Evolutionary conservation across 495 filamentous ascomycete genomes (phyloP), one percentile per base, ranked within the genome.

Genomic region (Neurospora sp.): DNA sequence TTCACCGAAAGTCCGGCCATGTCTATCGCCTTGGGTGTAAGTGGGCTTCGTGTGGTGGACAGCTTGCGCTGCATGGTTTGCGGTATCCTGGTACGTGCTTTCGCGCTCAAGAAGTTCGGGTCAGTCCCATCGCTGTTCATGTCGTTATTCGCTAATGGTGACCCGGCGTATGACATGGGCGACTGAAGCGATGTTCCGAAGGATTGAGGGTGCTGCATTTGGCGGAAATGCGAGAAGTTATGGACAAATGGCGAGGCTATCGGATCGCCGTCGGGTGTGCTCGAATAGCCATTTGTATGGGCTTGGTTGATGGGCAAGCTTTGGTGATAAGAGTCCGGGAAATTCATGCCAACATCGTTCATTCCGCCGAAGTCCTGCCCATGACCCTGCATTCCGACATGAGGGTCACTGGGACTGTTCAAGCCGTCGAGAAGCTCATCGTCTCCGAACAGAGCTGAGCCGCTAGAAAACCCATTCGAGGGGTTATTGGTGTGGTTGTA

Each of bases 231-330:
- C 14, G 87, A 85, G 82, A 93, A 95, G 76, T 87, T 90, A 69
- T 93, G 88, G 37, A 91, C 86, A 75, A 94, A 97, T 0, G 94
- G 94, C 77, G 93, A 96, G 76, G 93, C 90, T 73, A 96, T 94
- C 5, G 94, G 93, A 65, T 91, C 90, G 31, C 92, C 92, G 68
- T 97, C 94, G 9, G 94, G 94, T 4, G 93, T 97, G 76, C 91
- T 91, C 38, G 94, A 97, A 80, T 89, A 97, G 40, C 92, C 89
- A 39, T 90, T 91, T 78, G 92, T 88, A 39, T 90, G 87, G 31
- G 78, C 77, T 68, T 87, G 84, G n/a, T 86, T 84, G 70, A 86
- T 82, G 5, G 77, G 82, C 71, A 86, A 78, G 42, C 82, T 80
- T 59, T 83, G 83, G 41, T 86, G 83, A 16, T 75, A 75, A 4